Evolutionary conservation across 345 rosid genomes (phyloP).

Genomic region (Rubroshorea leprosula): DNA sequence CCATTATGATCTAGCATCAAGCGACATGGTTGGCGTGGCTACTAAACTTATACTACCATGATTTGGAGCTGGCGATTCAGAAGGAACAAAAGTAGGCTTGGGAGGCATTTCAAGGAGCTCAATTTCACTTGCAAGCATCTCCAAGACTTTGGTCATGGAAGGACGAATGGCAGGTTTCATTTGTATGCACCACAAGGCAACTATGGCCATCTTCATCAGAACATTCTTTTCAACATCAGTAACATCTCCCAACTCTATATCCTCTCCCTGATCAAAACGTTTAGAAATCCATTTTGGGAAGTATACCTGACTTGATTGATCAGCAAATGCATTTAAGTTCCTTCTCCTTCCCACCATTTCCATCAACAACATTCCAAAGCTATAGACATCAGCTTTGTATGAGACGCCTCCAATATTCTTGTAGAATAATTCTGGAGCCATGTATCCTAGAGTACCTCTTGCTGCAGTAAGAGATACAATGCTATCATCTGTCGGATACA

Average conservation of each 20-base stretch:
- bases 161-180: constrained; percentile 25
- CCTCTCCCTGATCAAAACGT: not conserved
- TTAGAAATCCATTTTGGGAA: constrained; percentile 9
- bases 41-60: too few relatives aligned
- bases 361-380: constrained; percentile 23
- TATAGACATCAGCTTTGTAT: constrained; percentile 10
- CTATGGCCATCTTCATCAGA: constrained; percentile 28
- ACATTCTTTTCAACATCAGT: not conserved
- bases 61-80: too few relatives aligned
- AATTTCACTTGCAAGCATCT: constrained; percentile 28
- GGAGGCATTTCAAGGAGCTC: constrained; percentile 23
- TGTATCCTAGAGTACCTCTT: constrained; percentile 22
- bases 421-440: constrained; percentile 5
- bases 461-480: constrained; percentile 10
- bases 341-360: constrained; percentile 24
- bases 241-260: not conserved
- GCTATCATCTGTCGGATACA: constrained; percentile 6
- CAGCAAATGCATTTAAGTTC: not conserved
- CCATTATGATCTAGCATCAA: too few relatives aligned
- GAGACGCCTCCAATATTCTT: constrained; percentile 4
- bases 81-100: constrained; percentile 16
- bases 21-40: too few relatives aligned
- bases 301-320: constrained; percentile 1
- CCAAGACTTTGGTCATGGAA: constrained; percentile 22
- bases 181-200: constrained; percentile 34